phyloP scores from a whole-genome alignment of 805 yeast genomes.

The Ogataea neopini region DNA sequence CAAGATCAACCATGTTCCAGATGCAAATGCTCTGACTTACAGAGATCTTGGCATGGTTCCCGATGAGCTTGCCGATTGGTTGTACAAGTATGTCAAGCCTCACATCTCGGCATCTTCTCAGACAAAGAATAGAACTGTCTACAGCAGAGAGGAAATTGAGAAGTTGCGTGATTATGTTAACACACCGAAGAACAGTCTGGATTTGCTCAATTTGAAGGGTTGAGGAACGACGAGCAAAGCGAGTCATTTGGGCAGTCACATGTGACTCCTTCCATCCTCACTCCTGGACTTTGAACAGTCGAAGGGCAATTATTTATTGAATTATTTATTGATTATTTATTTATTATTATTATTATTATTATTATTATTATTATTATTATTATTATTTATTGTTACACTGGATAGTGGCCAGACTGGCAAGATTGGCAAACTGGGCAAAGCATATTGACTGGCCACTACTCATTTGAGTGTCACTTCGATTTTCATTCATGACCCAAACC shows the following conservation, averaged over 20 bases:
- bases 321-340: neutral
- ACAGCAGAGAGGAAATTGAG: conserved; percentile 37
- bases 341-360: conserved; percentile 4
- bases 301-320: neutral
- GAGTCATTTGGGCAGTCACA: neutral
- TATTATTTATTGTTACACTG: conserved; percentile 1
- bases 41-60: conserved; percentile 70
- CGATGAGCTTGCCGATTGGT: conserved; percentile 50
- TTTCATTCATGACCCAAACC: conserved; percentile 13
- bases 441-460: no score
- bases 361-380: conserved; percentile 4
- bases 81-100: conserved; percentile 44
- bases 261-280: neutral
- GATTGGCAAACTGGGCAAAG: no score
- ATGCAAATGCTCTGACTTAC: conserved; percentile 61
- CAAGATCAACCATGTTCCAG: conserved; percentile 63
- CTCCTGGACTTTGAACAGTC: neutral
- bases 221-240: conserved; percentile 6
- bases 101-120: conserved; percentile 39
- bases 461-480: no score
- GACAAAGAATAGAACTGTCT: conserved; percentile 38
- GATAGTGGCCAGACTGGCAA: no score
- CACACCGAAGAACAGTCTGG: conserved; percentile 36
- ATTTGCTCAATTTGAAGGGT: conserved; percentile 32
- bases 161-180: conserved; percentile 39